Base-by-base conservation (phyloP, 2,329 filamentous ascomycete genomes). In the Penicillium sp. region DNA sequence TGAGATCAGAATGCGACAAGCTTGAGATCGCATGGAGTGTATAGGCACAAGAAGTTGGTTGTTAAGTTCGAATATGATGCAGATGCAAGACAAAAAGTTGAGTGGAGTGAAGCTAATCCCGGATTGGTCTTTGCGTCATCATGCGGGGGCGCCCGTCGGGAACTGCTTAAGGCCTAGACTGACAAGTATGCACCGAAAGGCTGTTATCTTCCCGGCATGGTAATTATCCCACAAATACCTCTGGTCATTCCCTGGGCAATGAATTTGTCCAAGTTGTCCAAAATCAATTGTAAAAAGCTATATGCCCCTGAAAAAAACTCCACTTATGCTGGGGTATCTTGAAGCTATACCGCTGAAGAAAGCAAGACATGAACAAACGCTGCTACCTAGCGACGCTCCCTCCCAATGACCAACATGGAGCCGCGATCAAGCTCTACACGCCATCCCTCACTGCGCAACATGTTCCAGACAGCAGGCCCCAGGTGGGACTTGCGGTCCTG, bases 381-480 rank as follows among this genome's bases (percentile, higher is more conserved):
- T 27, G 24, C 14, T 16, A 22, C 2, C 65, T 55, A 73, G 32
- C 58, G 67, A 41, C 67, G 66, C 46, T 68, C 72, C 48, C 75
- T 69, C 0, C 92, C 92, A 10, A 77, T 85, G 14, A 97, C 83
- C 46, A 86, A 75, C 65, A 93, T 82, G 36, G 83, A 82, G 0
- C 92, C 92, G 27, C 84, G 86, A 41, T 85, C 81, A 42, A 88
- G 81, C 68, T 91, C 84, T 32, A 94, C 78, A 68, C 84, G 91
- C 93, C 93, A 97, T 0, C 92, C 92, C 56, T 93, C 89, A 42
- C 83, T 81, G 38, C 86, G 80, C 40, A 97, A 77, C 67, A 86
- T 87, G 66, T 85, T 87, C 44, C 83, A 86, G n/a, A 97, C 92
- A 14, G 89, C 88, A 53, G 88, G 88, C 5, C 92, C 88, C 55